These are phyloP conservation scores for Chaetomium globosum DNA, from an alignment of 2,329 filamentous ascomycete genomes.

Conservation along the genomic window DNA sequence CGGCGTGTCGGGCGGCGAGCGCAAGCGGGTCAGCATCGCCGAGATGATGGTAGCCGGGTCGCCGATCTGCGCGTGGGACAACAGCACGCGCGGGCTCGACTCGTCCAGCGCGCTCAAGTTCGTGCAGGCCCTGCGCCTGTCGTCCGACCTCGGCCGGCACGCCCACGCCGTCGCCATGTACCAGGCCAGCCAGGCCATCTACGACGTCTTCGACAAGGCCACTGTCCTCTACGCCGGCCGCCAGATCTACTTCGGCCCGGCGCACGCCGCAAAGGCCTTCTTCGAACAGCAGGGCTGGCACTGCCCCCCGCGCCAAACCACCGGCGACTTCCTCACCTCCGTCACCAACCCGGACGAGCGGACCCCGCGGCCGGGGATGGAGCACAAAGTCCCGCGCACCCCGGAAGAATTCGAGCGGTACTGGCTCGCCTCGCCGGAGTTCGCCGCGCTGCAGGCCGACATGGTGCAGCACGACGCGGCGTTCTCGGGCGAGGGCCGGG, in stretches of 20 bases:
- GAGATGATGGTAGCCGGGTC: slow-evolving; percentile 48
- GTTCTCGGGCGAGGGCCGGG: slow-evolving; percentile 23
- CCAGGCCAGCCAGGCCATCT: slow-evolving; percentile 46
- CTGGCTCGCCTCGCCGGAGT: slow-evolving; percentile 34
- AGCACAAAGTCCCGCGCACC: slow-evolving; percentile 55
- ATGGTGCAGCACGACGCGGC: slow-evolving; percentile 27
- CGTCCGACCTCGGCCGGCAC: slow-evolving; percentile 73
- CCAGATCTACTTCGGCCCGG: slow-evolving; percentile 74
- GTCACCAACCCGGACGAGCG: slow-evolving; percentile 66
- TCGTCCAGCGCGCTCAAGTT: slow-evolving; percentile 74
- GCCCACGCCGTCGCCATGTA: slow-evolving; percentile 67
- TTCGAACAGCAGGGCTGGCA: slow-evolving; percentile 65
- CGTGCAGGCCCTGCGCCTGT: slow-evolving; percentile 65
- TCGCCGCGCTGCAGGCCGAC: slow-evolving; percentile 27
- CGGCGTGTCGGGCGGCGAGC: slow-evolving; percentile 70
- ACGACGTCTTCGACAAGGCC: slow-evolving; percentile 67
- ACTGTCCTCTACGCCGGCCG: slow-evolving; percentile 75
- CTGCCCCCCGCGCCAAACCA: slow-evolving; percentile 58
- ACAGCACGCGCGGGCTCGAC: slow-evolving; percentile 69
- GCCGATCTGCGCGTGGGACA: slow-evolving; percentile 33
- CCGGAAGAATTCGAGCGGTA: slow-evolving; percentile 64
- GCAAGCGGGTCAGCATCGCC: slow-evolving; percentile 80
- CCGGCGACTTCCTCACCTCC: slow-evolving; percentile 71
- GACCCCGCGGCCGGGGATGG: slow-evolving; percentile 59
- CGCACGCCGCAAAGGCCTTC: slow-evolving; percentile 57